These are phyloP conservation scores for Elongisporangium anandrum DNA, from an alignment of 352 stramenopile genomes.

Conservation along the genomic window DNA sequence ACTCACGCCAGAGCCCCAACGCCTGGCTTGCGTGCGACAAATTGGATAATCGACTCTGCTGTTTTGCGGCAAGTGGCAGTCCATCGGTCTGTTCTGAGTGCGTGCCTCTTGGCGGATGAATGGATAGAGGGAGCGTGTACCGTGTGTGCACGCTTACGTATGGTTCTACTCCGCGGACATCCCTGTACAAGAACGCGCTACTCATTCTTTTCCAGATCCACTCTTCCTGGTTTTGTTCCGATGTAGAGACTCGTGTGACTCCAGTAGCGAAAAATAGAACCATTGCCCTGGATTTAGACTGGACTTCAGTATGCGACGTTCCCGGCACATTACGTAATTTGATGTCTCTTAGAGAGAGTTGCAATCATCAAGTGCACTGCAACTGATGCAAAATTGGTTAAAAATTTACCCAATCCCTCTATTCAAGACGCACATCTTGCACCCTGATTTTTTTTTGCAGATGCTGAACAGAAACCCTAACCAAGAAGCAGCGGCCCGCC, in stretches of 20 bases:
- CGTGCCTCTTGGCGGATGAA: not conserved
- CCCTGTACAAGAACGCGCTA: not conserved
- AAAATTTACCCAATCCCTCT: not conserved
- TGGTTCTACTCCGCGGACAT: not conserved
- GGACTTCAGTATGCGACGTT: not conserved
- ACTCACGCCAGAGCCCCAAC: not conserved
- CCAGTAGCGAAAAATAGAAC: not conserved
- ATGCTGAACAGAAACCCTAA: not conserved
- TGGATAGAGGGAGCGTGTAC: not conserved
- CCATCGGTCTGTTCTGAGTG: not conserved
- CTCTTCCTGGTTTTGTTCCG: not conserved
- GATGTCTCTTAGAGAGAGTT: not conserved
- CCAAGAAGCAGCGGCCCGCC: not conserved
- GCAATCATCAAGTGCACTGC: not conserved
- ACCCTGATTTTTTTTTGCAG: not conserved
- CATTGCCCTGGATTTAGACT: not conserved
- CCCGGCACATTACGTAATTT: not conserved
- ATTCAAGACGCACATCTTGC: not conserved
- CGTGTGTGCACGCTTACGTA: not conserved
- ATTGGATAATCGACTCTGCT: not conserved
- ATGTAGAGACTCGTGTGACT: not conserved
- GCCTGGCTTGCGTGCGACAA: not conserved
- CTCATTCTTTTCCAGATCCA: not conserved
- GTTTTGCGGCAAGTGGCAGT: not conserved
- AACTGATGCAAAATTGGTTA: not conserved